Evolutionary conservation across 257 asterid genomes (phyloP).

Genomic region (Buddleja alternifolia): DNA sequence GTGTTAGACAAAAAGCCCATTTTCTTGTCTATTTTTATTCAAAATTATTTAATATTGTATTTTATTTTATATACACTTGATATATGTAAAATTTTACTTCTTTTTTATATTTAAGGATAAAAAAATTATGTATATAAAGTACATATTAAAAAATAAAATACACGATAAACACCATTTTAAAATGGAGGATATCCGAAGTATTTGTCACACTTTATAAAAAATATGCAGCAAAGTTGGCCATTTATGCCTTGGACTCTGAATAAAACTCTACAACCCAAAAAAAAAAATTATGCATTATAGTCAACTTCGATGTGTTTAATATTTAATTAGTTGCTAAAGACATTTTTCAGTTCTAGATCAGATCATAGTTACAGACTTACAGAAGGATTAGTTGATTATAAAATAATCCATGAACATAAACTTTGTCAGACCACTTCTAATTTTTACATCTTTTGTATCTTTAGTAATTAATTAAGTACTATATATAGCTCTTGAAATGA

Average conservation of each 20-base stretch:
- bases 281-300: constrained; percentile 17
- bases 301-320: constrained; percentile 39
- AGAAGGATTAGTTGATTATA: constrained; percentile 26
- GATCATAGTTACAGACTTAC: constrained; percentile 28
- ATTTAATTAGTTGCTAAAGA: constrained; percentile 28
- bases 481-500: too few species aligned
- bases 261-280: neutral
- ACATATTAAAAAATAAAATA: too few species aligned
- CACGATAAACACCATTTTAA: too few species aligned
- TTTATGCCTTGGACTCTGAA: constrained; percentile 6
- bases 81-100: too few species aligned
- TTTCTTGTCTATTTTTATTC: constrained; percentile 27
- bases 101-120: too few species aligned
- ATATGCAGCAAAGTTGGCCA: neutral
- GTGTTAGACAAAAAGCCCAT: constrained; percentile 40
- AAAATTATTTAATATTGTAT: too few species aligned
- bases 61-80: too few species aligned
- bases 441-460: constrained; percentile 20
- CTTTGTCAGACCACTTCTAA: constrained; percentile 27
- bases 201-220: constrained; percentile 19
- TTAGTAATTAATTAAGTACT: constrained; percentile 2
- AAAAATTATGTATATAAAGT: too few species aligned
- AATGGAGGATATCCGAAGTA: neutral
- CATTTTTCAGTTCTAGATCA: constrained; percentile 32
- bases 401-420: constrained; percentile 20